Evolutionary conservation across 768 basidiomycete genomes (phyloP), one percentile per base, ranked within the genome.

Genomic region (Coprinopsis marcescibilis): DNA sequence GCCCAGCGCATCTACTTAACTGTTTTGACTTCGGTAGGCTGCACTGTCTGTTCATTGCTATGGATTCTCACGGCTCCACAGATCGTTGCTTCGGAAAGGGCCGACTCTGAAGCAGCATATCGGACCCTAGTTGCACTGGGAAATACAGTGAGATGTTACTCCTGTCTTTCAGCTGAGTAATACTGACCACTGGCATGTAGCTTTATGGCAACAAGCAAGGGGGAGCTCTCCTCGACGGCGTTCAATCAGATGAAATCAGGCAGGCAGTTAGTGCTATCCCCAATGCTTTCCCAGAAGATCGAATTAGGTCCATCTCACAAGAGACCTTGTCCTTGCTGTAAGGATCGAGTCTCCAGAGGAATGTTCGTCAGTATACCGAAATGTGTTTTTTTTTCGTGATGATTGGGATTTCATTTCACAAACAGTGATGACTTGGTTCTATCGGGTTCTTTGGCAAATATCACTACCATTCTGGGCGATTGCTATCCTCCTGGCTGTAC

Each of bases 51-150:
- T 40, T 27, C 3, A 19, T 32, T 25, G 14, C 26, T 5, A 13
- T 17, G 24, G 14, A 7, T 12, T 25, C 30, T 36, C 39, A 23
- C 24, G 20, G 37, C 24, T 25, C 25, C 39, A 13, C 52, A 81
- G 78, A 64, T 79, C 14, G 58, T 78, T 35, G 61, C 65, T 63
- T 66, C 70, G 45, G 75, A 79, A 56, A 73, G 58, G 35, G 61
- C 62, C 27, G 88, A 90, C 46, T 67, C 80, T 8, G 88, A 90
- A 55, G 77, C 83, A 3, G 72, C 71, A 20, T 89, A 89, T 59
- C 80, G 88, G 27, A 70, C 78, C 7, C 65, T 82, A 10, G 85
- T 87, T 23, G 87, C 77, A 4, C 68, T 90, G 10, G 88, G 88
- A 19, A 89, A 90, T 60, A 60, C 78, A 25, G 88, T 88, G 52